Conservation (phyloP, 1,284 basidiomycete genomes). For the Athelia psychrophila region DNA sequence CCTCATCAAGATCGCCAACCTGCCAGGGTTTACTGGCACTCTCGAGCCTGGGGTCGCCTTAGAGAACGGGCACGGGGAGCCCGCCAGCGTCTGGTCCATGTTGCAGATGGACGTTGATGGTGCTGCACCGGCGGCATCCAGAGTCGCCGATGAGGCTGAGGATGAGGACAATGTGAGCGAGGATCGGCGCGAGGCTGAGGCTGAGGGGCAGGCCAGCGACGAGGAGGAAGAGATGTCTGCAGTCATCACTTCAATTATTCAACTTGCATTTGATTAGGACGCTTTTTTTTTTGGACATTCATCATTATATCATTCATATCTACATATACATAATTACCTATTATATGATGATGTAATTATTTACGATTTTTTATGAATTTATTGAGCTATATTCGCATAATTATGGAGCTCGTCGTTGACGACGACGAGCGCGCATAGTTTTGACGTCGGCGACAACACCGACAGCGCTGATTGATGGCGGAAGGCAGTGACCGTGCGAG, state of each 20-base stretch:
- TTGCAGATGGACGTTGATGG: not conserved
- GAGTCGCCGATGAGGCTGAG: constrained; percentile 7
- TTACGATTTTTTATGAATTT: not conserved
- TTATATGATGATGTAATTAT: not conserved
- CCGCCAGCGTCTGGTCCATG: not conserved
- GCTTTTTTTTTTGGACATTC: no score
- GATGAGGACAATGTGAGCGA: not conserved
- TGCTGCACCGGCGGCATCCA: no score
- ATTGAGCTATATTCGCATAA: not conserved
- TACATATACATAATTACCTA: no score
- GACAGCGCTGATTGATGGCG: not conserved
- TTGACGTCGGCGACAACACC: not conserved
- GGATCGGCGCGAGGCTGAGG: no score
- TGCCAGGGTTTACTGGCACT: constrained; percentile 1
- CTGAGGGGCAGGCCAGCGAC: no score
- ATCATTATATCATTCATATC: no score
- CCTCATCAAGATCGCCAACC: not conserved
- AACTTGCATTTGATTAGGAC: no score
- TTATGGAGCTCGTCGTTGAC: not conserved
- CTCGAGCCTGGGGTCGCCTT: not conserved
- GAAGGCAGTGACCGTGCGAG: not conserved
- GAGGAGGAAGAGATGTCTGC: no score
- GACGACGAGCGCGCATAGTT: not conserved
- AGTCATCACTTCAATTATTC: no score
- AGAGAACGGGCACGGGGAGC: not conserved